phyloP scores from a whole-genome alignment of 192 early-diverging fungal species.

The Borealophlyctis nickersoniae region DNA sequence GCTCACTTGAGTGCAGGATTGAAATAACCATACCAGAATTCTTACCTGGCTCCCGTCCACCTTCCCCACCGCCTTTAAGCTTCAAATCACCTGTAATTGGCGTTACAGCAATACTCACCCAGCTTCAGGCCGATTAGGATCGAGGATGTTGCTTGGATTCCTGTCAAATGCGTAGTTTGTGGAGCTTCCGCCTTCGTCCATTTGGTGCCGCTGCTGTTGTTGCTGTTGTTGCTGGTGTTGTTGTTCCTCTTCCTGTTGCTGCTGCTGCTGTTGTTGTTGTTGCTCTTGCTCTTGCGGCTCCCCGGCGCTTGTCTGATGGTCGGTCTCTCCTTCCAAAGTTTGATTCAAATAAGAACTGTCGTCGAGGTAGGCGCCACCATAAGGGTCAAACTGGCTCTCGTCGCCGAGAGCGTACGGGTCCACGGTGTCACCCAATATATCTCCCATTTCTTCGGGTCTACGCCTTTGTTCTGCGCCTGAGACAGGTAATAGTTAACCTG shows the following conservation, averaged over 20 bases:
- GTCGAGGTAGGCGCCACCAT: background rate
- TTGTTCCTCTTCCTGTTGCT: too few relatives aligned
- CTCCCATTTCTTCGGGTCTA: background rate
- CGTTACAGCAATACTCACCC: conserved; percentile 23
- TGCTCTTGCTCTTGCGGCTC: too few relatives aligned
- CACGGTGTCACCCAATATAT: background rate
- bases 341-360: too few relatives aligned
- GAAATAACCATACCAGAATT: too few relatives aligned
- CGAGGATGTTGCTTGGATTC: conserved; percentile 22
- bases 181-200: too few relatives aligned
- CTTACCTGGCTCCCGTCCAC: background rate
- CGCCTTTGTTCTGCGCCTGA: background rate
- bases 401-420: background rate
- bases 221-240: too few relatives aligned
- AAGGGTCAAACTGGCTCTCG: background rate
- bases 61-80: background rate
- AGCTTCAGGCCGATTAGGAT: conserved; percentile 29
- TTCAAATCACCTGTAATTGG: background rate
- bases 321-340: too few relatives aligned
- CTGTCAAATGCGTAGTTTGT: background rate
- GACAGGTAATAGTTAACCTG: background rate
- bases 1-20: too few relatives aligned
- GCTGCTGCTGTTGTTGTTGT: too few relatives aligned
- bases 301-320: too few relatives aligned
- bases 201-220: too few relatives aligned